Conservation (phyloP, 306 rosid species). For the Leucaena leucocephala region DNA sequence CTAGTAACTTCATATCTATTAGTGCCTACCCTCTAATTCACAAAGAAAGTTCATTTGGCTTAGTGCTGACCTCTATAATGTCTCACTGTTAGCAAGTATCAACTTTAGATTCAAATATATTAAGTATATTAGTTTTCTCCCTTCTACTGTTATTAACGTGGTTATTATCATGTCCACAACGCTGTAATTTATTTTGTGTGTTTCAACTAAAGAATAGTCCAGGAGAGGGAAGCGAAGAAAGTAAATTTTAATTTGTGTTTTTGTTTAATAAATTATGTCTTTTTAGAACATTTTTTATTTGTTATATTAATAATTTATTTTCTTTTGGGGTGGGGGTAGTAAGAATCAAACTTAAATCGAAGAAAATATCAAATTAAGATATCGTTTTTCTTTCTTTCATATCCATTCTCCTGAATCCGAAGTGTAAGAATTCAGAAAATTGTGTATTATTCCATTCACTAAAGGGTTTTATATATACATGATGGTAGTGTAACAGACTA, state of each 20-base stretch:
- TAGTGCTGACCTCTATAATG: background rate
- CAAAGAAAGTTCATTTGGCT: too few species aligned
- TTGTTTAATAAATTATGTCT: background rate
- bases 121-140: conserved; percentile 21
- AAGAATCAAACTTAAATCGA: background rate
- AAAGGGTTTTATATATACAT: background rate
- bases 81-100: background rate
- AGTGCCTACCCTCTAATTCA: too few species aligned
- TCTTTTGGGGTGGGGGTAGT: background rate
- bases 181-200: background rate
- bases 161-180: conserved; percentile 7
- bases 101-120: background rate
- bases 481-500: background rate
- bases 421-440: background rate
- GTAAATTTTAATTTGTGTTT: background rate
- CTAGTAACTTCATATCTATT: too few species aligned
- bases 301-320: background rate
- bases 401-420: background rate
- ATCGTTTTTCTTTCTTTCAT: background rate
- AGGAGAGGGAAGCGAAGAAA: background rate
- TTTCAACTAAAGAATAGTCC: background rate
- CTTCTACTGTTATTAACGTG: background rate
- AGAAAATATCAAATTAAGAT: background rate
- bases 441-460: background rate
- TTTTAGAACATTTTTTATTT: background rate